These are phyloP conservation scores for Cyclocybe aegerita DNA, from an alignment of 768 basidiomycete species.

Conservation along the genomic window DNA sequence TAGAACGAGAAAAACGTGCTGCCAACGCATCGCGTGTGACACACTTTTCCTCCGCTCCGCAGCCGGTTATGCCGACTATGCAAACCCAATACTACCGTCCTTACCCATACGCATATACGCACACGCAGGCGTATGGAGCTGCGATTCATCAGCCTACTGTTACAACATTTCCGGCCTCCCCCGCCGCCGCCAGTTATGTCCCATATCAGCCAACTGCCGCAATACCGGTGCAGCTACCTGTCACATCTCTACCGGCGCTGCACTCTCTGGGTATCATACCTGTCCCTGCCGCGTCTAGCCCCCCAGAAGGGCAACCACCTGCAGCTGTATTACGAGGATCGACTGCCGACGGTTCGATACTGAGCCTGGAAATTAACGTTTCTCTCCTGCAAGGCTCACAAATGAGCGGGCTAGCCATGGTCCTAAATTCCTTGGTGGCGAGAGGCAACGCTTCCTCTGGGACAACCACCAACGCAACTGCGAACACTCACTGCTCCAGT, in stretches of 20 bases:
- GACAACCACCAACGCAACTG: constrained; percentile 6
- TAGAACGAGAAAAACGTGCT: constrained; percentile 68
- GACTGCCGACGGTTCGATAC: constrained; percentile 66
- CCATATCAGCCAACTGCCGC: constrained; percentile 39
- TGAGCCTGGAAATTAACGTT: constrained; percentile 79
- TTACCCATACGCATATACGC: constrained; percentile 66
- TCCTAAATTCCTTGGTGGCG: constrained; percentile 71
- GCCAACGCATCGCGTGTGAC: constrained; percentile 42
- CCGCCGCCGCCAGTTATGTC: constrained; percentile 27
- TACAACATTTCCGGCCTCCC: constrained; percentile 30
- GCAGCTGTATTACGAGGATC: constrained; percentile 77
- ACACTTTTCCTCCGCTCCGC: constrained; percentile 33
- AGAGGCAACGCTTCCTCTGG: constrained; percentile 28
- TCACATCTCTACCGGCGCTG: constrained; percentile 61
- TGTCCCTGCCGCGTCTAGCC: constrained; percentile 54
- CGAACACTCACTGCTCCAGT: constrained; percentile 8
- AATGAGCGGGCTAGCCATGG: constrained; percentile 70
- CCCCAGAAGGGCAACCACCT: constrained; percentile 55
- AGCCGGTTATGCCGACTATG: constrained; percentile 27
- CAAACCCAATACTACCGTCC: constrained; percentile 61
- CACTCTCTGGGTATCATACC: constrained; percentile 75
- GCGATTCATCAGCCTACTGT: constrained; percentile 31
- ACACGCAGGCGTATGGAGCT: constrained; percentile 55
- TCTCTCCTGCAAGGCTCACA: constrained; percentile 71
- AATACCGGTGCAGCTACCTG: constrained; percentile 72